Evolutionary conservation across 345 rosid genomes (phyloP), one percentile per base, ranked within the genome.

Genomic region (Boechera stricta): DNA sequence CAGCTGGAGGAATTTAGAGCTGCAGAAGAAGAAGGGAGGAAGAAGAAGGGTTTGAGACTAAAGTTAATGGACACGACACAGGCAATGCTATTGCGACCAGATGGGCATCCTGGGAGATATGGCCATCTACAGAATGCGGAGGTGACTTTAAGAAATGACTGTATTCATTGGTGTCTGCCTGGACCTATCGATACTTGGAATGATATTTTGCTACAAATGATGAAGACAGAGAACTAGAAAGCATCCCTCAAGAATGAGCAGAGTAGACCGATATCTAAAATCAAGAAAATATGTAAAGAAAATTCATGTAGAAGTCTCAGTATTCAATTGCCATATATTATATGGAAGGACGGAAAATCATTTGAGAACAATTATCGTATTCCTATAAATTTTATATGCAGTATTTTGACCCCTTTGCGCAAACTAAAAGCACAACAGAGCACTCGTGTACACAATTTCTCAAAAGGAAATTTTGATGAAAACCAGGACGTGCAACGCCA

Each of bases 131-230:
- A 86, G 65, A 86, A 84, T 71, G 69, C 48, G 24, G 49, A 73
- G 0, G 52, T 76, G 2, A 82, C 77, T 11, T 13, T 36, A n/a
- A 59, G 73, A 51, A 73, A 78, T 42, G 98, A 90, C 64, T 90
- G 96, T 75, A 89, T 92, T 45, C 94, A 90, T 80, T 90, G 98
- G 98, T 92, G 96, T 82, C 83, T 90, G 81, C 97, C 97, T 8
- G 93, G 96, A 39, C 90, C 97, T 36, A 69, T 88, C 6, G 92
- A 86, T 64, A 81, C 89, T 32, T 85, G 87, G 97, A 92, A 92
- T 66, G 92, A 92, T 80, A 76, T 90, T 52, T 79, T 90, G 83
- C 84, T 85, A 32, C 74, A 85, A 55, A 76, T 88, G 77, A 70
- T 88, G 82, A 85, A 81, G 76, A 82, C 56, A 68, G 85, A 73